A percentile compares a stretch with the other conserved stretches of the same genome.
Evolutionary conservation across 2,329 filamentous ascomycete genomes (phyloP).

Genomic region (Fonsecaea multimorphosa): DNA sequence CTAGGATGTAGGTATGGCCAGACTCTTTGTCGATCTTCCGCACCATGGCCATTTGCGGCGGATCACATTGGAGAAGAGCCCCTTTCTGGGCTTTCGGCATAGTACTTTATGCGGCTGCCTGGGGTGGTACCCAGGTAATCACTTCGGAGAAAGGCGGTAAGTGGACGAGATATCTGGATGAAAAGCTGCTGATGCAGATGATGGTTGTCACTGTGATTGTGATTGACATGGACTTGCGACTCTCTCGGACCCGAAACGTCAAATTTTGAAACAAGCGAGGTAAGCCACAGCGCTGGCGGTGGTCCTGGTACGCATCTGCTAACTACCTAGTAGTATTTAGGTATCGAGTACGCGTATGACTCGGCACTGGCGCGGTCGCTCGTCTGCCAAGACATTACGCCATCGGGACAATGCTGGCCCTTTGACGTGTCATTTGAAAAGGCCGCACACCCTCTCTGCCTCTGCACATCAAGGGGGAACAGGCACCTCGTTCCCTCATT

Average conservation of each 20-base stretch:
- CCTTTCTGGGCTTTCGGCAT: slow-evolving; percentile 41
- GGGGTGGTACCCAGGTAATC: not conserved
- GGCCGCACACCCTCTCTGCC: too few species aligned
- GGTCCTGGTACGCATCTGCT: not conserved
- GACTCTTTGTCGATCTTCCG: slow-evolving; percentile 40
- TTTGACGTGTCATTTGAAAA: slow-evolving; percentile 5
- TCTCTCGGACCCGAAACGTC: not conserved
- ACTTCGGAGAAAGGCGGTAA: slow-evolving; percentile 8
- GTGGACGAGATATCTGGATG: slow-evolving; percentile 1
- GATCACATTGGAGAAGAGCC: slow-evolving; percentile 41
- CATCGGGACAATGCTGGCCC: not conserved
- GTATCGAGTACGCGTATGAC: too few species aligned
- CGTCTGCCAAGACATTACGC: not conserved
- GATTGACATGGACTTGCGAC: not conserved
- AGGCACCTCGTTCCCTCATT: not conserved
- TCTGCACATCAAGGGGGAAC: too few species aligned
- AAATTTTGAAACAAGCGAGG: slow-evolving; percentile 4
- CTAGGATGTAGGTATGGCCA: slow-evolving; percentile 39
- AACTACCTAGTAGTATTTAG: too few species aligned
- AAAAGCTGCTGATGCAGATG: not conserved
- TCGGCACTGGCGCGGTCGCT: not conserved
- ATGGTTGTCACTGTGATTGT: slow-evolving; percentile 1
- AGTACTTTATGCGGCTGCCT: not conserved
- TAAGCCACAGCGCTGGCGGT: not conserved
- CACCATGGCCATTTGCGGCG: slow-evolving; percentile 42